Conservation (phyloP, 371 early-diverging fungal species). For the Mucor indicus region DNA sequence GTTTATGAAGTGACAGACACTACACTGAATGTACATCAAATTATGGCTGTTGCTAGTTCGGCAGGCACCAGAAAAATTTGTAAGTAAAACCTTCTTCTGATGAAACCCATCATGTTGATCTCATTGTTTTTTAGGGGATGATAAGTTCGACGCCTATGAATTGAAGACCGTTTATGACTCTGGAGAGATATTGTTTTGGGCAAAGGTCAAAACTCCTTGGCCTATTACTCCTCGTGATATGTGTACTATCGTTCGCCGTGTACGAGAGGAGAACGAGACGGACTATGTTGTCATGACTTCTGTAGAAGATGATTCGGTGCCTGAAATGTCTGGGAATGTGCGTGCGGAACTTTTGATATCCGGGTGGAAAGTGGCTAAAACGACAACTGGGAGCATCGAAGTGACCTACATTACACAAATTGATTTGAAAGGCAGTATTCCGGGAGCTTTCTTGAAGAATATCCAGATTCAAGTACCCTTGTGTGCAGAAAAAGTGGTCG, state of each 20-base stretch:
- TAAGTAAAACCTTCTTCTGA: slow-evolving; percentile 13
- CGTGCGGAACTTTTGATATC: slow-evolving; percentile 41
- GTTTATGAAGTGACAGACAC: slow-evolving; percentile 15
- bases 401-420: slow-evolving; percentile 44
- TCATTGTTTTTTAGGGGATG: slow-evolving; percentile 50
- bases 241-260: slow-evolving; percentile 20
- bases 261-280: slow-evolving; percentile 11
- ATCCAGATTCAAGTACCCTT: slow-evolving; percentile 43
- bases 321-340: slow-evolving; percentile 27
- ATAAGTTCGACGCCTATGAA: slow-evolving; percentile 40
- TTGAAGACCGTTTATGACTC: slow-evolving; percentile 30
- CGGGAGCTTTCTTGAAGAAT: slow-evolving; percentile 34
- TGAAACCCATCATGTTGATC: too few relatives aligned
- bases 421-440: slow-evolving; percentile 44
- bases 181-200: slow-evolving; percentile 39
- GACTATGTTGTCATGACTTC: slow-evolving; percentile 33
- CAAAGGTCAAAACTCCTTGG: slow-evolving; percentile 44
- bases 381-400: slow-evolving; percentile 28
- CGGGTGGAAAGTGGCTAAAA: slow-evolving; percentile 42
- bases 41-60: slow-evolving; percentile 20
- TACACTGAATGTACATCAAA: slow-evolving; percentile 23
- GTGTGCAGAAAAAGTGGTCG: slow-evolving; percentile 41
- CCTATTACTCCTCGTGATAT: slow-evolving; percentile 39
- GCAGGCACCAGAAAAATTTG: slow-evolving; percentile 33
- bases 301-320: slow-evolving; percentile 32